Base-by-base conservation (phyloP, 495 filamentous ascomycete genomes). In the Podospora comata region DNA sequence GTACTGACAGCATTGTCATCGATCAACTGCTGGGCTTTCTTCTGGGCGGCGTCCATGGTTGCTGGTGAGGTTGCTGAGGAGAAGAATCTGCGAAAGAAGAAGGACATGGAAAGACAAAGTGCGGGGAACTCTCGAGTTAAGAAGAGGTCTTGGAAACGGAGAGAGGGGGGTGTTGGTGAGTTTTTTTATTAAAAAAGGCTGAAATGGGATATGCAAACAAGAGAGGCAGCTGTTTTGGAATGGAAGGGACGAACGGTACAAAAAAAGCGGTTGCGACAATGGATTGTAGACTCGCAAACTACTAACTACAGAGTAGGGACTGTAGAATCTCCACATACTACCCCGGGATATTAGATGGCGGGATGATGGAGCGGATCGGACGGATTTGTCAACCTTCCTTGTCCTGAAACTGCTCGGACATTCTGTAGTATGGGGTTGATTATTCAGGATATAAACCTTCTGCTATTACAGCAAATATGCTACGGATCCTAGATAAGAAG, bases 1-100 rank as follows among this genome's bases (percentile, higher is more conserved):
- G 59, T 84, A 93, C 91, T 89, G 74, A 98, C 95, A 68, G 88
- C 84, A 80, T 98, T 94, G 71, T 97, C 90, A 76, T 97, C 86
- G 75, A 99, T 97, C 80, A 97, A 88, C 69, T 74, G 75, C 80
- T 97, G 89, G 59, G 92, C 93, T 78, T 94, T 94, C 67, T 86
- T 86, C 81, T 92, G 93, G 69, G 94, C 92, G 79, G 91, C 88
- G 73, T 93, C 90, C 90, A 94, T 94, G 72, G 78, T 86, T 75
- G 84, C 82, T 71, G 91, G 83, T 66, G 83, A 80, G 70, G 83
- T 78, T 74, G 86, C 83, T 68, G 84, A 84, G 78, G 83, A 84
- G 82, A 97, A 93, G 78, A 97, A 83, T 72, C 89, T 83, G 71
- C 88, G 84, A 79, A 97, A 84, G 81, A 95, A 86, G 81, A 95